These are phyloP conservation scores for Heterococcus sp. DNA, from an alignment of 108 stramenopile species.

Conservation along the genomic window DNA sequence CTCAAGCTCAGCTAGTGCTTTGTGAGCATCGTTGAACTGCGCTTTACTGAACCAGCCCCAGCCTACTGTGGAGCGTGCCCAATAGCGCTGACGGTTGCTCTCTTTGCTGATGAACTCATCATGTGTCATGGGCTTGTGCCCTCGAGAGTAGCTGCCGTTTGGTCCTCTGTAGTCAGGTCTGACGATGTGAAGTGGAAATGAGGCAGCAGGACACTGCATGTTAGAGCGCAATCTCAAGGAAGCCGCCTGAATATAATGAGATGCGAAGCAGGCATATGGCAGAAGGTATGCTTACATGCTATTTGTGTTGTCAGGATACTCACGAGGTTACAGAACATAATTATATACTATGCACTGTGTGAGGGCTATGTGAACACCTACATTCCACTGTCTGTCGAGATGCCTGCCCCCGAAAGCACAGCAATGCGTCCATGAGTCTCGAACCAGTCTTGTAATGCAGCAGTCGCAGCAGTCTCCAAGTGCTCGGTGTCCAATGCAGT, in stretches of 20 bases:
- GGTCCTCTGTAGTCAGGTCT: constrained; percentile 93
- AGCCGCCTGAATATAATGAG: no score
- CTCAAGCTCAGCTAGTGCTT: constrained; percentile 77
- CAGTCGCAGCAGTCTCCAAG: no score
- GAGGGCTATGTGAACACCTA: no score
- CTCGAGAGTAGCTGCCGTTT: constrained; percentile 81
- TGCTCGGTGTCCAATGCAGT: no score
- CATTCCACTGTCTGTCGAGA: constrained; percentile 93
- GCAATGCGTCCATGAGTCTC: no score
- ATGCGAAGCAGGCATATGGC: no score
- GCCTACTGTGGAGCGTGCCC: constrained; percentile 87
- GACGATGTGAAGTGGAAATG: background rate
- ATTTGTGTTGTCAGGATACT: background rate
- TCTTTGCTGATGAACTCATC: constrained; percentile 78
- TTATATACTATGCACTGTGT: no score
- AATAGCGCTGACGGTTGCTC: constrained; percentile 76
- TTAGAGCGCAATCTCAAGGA: background rate
- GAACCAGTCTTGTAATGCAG: no score
- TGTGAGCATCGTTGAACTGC: constrained; percentile 78
- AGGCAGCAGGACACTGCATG: background rate
- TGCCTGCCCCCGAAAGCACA: constrained; percentile 88
- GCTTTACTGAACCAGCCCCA: constrained; percentile 71
- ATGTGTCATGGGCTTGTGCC: constrained; percentile 94
- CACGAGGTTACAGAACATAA: background rate
- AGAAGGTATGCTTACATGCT: background rate